Evolutionary conservation across 2,329 filamentous ascomycete species (phyloP).

Genomic region (Sporothrix phasma): DNA sequence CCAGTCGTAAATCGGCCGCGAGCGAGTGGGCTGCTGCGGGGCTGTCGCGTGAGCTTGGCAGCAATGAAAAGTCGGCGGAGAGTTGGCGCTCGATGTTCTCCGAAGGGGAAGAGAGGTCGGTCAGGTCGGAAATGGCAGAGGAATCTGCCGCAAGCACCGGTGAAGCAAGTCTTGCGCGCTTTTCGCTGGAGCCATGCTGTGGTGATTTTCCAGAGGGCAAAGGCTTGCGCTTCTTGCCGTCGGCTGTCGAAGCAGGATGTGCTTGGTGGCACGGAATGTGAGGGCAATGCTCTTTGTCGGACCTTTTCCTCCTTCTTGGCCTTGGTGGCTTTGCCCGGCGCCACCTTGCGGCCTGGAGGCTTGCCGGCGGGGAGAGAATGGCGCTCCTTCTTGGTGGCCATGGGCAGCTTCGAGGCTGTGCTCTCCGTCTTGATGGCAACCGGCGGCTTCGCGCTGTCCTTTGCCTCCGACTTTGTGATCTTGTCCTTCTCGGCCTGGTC

Average conservation of each 20-base stretch:
- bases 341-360: slow-evolving; percentile 23
- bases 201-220: background rate
- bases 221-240: slow-evolving; percentile 11
- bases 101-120: background rate
- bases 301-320: slow-evolving; percentile 24
- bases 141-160: background rate
- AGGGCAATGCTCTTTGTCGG: slow-evolving; percentile 26
- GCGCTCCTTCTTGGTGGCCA: slow-evolving; percentile 8
- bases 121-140: background rate
- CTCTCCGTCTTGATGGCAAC: background rate
- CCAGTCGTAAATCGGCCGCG: background rate
- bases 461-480: background rate
- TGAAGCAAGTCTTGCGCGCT: background rate
- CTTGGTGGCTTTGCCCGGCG: slow-evolving; percentile 28
- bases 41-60: slow-evolving; percentile 10
- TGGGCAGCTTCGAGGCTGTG: slow-evolving; percentile 10
- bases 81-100: background rate
- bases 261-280: slow-evolving; percentile 37
- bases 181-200: background rate
- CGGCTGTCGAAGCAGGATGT: slow-evolving; percentile 20
- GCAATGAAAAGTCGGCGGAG: background rate
- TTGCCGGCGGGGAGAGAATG: slow-evolving; percentile 2
- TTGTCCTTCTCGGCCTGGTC: background rate
- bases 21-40: background rate
- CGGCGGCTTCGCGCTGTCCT: background rate